Evolutionary conservation across 441 rosid species (phyloP).

Genomic region (Pelargonium citronellum): DNA sequence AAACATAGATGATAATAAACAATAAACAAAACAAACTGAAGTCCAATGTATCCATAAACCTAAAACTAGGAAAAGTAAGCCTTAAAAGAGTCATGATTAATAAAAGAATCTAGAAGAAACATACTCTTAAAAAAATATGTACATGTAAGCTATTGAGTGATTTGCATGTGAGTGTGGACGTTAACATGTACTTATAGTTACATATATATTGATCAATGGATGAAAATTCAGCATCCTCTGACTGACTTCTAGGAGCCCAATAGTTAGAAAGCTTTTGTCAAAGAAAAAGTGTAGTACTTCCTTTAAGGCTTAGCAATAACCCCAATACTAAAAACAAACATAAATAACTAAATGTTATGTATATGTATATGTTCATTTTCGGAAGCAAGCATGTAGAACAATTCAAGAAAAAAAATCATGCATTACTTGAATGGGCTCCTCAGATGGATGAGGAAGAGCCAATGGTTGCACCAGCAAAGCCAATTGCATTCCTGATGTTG

Average conservation of each 20-base stretch:
- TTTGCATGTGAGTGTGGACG: neutral
- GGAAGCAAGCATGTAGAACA: neutral
- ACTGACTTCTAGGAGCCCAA: too few species aligned
- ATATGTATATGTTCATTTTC: too few species aligned
- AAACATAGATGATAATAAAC: neutral
- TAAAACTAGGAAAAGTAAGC: too few species aligned
- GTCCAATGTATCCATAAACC: too few species aligned
- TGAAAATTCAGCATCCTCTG: too few species aligned
- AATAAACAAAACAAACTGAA: too few species aligned
- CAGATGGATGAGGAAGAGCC: constrained; percentile 35
- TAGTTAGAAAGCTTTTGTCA: too few species aligned
- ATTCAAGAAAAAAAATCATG: constrained; percentile 2
- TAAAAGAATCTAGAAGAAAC: neutral
- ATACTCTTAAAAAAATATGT: neutral
- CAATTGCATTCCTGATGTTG: constrained; percentile 32
- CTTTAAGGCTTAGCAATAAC: too few species aligned
- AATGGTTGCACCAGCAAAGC: constrained; percentile 32
- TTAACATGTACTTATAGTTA: neutral
- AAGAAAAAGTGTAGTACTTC: too few species aligned
- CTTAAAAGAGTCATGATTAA: too few species aligned
- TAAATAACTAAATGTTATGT: too few species aligned
- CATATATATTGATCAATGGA: neutral
- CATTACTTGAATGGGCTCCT: constrained; percentile 30
- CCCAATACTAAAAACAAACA: too few species aligned
- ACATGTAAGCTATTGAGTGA: neutral